phyloP scores from a whole-genome alignment of 1,284 basidiomycete genomes.

The Puccinia horiana region DNA sequence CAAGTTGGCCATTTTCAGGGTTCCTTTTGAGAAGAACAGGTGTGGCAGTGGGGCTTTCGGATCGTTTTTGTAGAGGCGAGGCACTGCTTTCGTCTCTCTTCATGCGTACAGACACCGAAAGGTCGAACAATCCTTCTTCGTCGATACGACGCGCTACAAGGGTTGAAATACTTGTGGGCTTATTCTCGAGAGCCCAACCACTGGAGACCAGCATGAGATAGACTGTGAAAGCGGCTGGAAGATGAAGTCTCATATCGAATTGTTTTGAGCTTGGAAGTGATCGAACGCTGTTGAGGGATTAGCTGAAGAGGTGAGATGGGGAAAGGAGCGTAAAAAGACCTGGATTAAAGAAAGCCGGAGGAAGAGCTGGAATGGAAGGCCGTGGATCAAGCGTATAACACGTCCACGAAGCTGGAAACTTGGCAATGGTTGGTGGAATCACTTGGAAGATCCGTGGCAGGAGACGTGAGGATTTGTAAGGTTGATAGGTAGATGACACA shows the following conservation, averaged over 20 bases:
- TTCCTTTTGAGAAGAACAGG: background rate
- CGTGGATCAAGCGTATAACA: no score
- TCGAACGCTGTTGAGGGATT: background rate
- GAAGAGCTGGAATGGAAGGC: no score
- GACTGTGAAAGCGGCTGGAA: background rate
- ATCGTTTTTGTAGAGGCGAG: background rate
- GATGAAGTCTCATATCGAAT: background rate
- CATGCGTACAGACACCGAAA: background rate
- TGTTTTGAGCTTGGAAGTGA: background rate
- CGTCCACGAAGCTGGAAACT: no score
- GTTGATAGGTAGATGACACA: no score
- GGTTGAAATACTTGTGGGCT: background rate
- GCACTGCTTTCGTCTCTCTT: slow-evolving; percentile 1
- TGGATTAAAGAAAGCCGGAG: no score
- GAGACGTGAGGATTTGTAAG: no score
- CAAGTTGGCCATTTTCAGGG: slow-evolving; percentile 3
- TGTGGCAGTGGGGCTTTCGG: slow-evolving; percentile 1
- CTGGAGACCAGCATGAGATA: background rate
- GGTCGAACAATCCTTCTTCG: background rate
- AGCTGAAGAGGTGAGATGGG: background rate
- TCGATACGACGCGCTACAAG: background rate
- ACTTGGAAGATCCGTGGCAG: no score
- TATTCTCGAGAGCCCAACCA: background rate
- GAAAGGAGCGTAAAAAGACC: no score
- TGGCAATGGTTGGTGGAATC: no score